phyloP scores from a whole-genome alignment of 768 basidiomycete genomes.

The Kwoniella sp. region DNA sequence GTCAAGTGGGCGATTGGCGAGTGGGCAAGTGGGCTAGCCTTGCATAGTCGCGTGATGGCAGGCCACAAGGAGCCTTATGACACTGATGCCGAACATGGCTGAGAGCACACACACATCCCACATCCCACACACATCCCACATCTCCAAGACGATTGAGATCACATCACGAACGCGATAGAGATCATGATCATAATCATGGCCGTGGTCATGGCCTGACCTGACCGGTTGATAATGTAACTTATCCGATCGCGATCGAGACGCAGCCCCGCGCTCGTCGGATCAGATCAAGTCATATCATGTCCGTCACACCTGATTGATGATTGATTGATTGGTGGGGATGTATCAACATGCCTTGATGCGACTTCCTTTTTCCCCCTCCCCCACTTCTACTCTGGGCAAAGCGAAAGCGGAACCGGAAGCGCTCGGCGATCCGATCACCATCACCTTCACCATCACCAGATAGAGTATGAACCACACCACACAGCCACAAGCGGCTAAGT shows the following conservation, averaged over 20 bases:
- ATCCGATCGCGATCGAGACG: not conserved
- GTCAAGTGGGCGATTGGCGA: too few species aligned
- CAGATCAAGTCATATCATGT: not conserved
- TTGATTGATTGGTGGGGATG: too few species aligned
- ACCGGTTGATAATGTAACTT: not conserved
- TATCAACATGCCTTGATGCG: too few species aligned
- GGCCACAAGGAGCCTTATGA: too few species aligned
- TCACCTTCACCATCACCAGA: not conserved
- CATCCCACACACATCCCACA: not conserved
- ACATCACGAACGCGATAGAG: not conserved
- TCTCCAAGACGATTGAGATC: not conserved
- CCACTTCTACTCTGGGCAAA: not conserved
- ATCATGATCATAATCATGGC: not conserved
- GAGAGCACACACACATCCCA: too few species aligned
- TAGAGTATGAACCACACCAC: too few species aligned
- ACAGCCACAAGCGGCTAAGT: too few species aligned
- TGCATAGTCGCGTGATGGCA: too few species aligned
- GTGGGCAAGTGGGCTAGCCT: too few species aligned
- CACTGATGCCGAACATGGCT: too few species aligned
- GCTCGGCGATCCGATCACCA: constrained; percentile 1
- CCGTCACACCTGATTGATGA: too few species aligned
- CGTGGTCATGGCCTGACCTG: not conserved
- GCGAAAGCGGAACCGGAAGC: not conserved
- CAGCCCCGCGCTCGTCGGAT: constrained; percentile 1
- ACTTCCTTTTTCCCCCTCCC: not conserved